Conservation (phyloP, 1,139 yeast species). For the Pneumocystis carinii region DNA sequence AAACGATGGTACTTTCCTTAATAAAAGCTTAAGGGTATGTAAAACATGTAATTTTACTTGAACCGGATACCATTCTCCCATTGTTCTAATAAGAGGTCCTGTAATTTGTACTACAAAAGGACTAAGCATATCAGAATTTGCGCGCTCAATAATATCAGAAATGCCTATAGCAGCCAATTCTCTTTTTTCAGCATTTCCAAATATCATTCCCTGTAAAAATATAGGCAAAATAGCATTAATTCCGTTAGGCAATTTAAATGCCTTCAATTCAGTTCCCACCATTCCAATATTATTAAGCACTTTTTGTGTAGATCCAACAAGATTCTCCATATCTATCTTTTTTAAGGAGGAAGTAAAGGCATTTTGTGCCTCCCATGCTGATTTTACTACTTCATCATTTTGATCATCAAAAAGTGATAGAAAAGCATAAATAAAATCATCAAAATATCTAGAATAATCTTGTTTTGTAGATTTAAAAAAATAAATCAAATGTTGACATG, state of each 20-base stretch:
- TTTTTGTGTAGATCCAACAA: conserved; percentile 65
- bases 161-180: conserved; percentile 80
- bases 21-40: conserved; percentile 62
- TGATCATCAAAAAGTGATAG: conserved; percentile 61
- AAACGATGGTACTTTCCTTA: conserved; percentile 75
- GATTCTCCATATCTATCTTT: conserved; percentile 54
- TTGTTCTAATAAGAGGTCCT: conserved; percentile 95
- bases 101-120: conserved; percentile 87
- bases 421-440: conserved; percentile 60
- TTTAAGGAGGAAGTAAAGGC: conserved; percentile 51
- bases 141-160: conserved; percentile 72
- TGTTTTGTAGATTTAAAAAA: conserved; percentile 53
- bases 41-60: conserved; percentile 88
- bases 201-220: conserved; percentile 89
- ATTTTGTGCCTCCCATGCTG: conserved; percentile 53
- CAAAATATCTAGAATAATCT: conserved; percentile 59
- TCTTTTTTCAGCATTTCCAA: conserved; percentile 72
- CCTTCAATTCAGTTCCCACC: conserved; percentile 53
- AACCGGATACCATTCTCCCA: conserved; percentile 85
- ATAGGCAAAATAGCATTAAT: conserved; percentile 80
- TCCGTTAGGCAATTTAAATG: conserved; percentile 64
- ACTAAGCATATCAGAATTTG: conserved; percentile 66
- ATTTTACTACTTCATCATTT: conserved; percentile 47
- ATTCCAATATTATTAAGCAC: conserved; percentile 55
- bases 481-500: conserved; percentile 53